Evolutionary conservation across 129 eudicot species (phyloP).

Genomic region (Tagetes patula): DNA sequence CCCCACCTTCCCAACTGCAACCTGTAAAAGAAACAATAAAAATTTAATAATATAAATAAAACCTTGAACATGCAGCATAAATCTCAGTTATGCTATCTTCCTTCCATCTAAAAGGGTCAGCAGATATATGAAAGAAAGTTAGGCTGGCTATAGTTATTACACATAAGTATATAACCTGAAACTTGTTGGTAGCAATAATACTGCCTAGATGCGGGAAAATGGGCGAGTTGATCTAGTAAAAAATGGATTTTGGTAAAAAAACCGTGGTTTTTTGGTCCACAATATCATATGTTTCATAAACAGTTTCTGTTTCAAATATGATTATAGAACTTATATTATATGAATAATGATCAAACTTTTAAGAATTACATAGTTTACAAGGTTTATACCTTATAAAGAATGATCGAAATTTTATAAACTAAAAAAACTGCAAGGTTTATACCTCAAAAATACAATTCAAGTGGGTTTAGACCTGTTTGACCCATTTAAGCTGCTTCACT

Average conservation of each 20-base stretch:
- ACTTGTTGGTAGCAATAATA: neutral
- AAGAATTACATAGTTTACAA: neutral
- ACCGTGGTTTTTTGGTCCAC: neutral
- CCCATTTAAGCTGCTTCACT: neutral
- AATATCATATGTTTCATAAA: neutral
- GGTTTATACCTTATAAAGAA: too few species aligned
- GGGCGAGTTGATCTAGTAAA: neutral
- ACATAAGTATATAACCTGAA: neutral
- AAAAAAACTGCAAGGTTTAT: neutral
- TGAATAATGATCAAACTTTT: neutral
- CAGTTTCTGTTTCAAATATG: neutral
- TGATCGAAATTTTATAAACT: too few species aligned
- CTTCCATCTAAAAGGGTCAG: slow-evolving; percentile 5
- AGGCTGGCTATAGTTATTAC: slow-evolving; percentile 5
- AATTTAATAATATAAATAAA: slow-evolving; percentile 22
- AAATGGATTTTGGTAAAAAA: slow-evolving; percentile 2
- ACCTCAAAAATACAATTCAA: neutral
- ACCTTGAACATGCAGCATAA: slow-evolving; percentile 11
- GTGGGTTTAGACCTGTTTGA: neutral
- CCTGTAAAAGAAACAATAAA: slow-evolving; percentile 40
- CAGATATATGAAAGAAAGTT: slow-evolving; percentile 1
- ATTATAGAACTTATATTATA: neutral
- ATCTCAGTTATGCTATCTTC: slow-evolving; percentile 16
- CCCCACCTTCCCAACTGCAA: slow-evolving; percentile 53
- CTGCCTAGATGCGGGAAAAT: neutral